phyloP scores from a whole-genome alignment of 2,329 filamentous ascomycete genomes.

The Colletotrichum spinosum region DNA sequence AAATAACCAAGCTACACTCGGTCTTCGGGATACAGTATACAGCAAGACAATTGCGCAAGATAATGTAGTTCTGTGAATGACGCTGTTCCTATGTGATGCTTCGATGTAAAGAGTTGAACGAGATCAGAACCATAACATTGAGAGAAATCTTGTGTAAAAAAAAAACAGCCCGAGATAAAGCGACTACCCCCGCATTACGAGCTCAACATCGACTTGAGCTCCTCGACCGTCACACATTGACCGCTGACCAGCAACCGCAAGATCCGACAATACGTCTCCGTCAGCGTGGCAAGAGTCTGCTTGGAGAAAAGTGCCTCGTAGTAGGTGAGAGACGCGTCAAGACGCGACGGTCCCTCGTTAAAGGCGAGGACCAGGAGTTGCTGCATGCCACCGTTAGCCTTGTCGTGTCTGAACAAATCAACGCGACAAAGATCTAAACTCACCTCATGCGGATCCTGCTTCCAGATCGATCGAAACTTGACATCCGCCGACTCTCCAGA shows the following conservation, averaged over 20 bases:
- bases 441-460: slow-evolving; percentile 33
- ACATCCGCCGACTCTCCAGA: background rate
- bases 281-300: background rate
- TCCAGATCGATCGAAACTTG: slow-evolving; percentile 14
- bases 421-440: background rate
- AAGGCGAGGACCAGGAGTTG: slow-evolving; percentile 21
- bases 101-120: no score
- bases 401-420: background rate
- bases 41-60: no score
- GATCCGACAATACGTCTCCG: background rate
- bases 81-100: no score
- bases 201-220: slow-evolving; percentile 2
- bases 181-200: background rate
- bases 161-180: no score
- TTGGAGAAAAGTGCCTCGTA: slow-evolving; percentile 22
- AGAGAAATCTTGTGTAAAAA: no score
- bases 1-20: no score
- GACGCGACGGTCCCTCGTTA: slow-evolving; percentile 7
- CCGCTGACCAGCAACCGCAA: background rate
- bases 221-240: slow-evolving; percentile 6
- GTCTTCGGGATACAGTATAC: no score
- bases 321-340: slow-evolving; percentile 18
- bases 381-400: background rate
- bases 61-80: no score
- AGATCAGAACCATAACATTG: no score